These are phyloP conservation scores for Pezicula radicicola DNA, from an alignment of 2,329 filamentous ascomycete genomes.

Conservation along the genomic window DNA sequence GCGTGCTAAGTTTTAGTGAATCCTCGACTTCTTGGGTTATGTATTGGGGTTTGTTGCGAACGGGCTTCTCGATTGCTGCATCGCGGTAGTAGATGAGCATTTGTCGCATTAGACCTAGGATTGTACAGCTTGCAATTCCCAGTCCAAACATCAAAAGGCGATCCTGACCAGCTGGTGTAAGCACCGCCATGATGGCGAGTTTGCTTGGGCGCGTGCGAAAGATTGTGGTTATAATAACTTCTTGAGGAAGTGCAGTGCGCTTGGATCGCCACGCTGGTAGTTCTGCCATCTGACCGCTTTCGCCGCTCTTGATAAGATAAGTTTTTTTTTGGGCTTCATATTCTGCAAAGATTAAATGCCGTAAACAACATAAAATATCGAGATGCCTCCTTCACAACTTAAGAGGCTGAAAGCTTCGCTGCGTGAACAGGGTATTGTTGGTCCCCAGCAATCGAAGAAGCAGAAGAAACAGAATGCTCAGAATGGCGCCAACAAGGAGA, in stretches of 20 bases:
- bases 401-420: conserved; percentile 93
- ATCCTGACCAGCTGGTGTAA: conserved; percentile 23
- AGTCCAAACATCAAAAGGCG: conserved; percentile 23
- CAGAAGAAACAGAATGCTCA: conserved; percentile 75
- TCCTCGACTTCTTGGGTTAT: conserved; percentile 76
- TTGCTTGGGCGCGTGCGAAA: conserved; percentile 20
- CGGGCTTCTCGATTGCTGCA: conserved; percentile 63
- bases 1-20: conserved; percentile 61
- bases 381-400: conserved; percentile 92
- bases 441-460: conserved; percentile 93
- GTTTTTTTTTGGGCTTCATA: conserved; percentile 4
- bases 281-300: neutral
- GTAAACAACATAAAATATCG: conserved; percentile 16
- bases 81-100: conserved; percentile 59
- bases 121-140: conserved; percentile 52
- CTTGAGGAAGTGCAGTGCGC: too few relatives aligned
- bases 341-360: neutral
- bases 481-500: conserved; percentile 64
- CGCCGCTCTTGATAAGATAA: conserved; percentile 12
- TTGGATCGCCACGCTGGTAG: too few relatives aligned
- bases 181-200: conserved; percentile 22
- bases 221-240: neutral
- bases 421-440: conserved; percentile 82
- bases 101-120: conserved; percentile 54
- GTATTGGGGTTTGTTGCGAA: conserved; percentile 65